A percentile compares a stretch with the other conserved stretches of the same genome.
Conservation (phyloP, 306 rosid genomes). For the Inga oerstediana region DNA sequence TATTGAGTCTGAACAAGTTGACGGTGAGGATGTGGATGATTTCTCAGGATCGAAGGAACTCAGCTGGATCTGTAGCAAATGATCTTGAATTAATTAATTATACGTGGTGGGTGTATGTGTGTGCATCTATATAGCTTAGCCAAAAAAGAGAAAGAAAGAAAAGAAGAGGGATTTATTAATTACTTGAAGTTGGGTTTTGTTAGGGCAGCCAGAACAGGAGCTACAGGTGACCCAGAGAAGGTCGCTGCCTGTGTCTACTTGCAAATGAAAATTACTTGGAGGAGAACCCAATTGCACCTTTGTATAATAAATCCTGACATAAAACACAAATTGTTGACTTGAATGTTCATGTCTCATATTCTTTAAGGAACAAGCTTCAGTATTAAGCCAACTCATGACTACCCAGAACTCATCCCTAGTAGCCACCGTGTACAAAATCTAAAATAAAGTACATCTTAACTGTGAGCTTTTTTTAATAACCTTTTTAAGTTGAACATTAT, state of each 20-base stretch:
- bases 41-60: slow-evolving; percentile 71
- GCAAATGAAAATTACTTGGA: slow-evolving; percentile 86
- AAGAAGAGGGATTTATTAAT: slow-evolving; percentile 27
- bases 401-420: no score
- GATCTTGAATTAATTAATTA: background rate
- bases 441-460: no score
- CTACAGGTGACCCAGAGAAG: slow-evolving; percentile 95
- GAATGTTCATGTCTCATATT: background rate
- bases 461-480: no score
- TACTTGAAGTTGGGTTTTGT: slow-evolving; percentile 71
- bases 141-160: background rate
- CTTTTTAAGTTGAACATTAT: no score
- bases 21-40: slow-evolving; percentile 69
- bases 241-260: slow-evolving; percentile 96
- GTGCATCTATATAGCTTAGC: background rate
- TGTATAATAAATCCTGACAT: slow-evolving; percentile 76
- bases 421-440: no score
- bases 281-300: slow-evolving; percentile 87
- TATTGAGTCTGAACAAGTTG: slow-evolving; percentile 73
- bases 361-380: no score
- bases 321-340: background rate
- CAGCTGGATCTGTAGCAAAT: slow-evolving; percentile 62
- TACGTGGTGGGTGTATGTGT: background rate
- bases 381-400: no score
- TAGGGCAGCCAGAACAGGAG: slow-evolving; percentile 87